A percentile compares a stretch with the other conserved stretches of the same genome.
Evolutionary conservation across 2,329 filamentous ascomycete genomes (phyloP).

Genomic region (Rutstroemia sydowiana): DNA sequence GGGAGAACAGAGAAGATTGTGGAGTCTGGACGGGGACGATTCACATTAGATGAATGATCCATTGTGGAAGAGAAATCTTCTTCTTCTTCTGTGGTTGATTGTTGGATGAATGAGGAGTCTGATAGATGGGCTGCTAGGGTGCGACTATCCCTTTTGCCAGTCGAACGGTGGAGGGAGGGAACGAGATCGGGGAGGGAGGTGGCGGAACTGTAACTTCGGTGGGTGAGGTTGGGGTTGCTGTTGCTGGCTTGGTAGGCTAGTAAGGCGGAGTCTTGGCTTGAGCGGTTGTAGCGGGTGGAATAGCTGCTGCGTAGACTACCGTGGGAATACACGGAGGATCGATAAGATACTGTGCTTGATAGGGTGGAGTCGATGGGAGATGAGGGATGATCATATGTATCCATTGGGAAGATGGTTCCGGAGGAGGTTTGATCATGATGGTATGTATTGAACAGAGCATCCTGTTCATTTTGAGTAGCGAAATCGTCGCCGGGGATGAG

Average conservation of each 20-base stretch:
- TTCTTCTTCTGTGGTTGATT: constrained; percentile 9
- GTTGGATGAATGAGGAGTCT: constrained; percentile 11
- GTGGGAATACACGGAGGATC: constrained; percentile 25
- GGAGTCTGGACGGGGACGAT: too few relatives aligned
- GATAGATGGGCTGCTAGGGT: background rate
- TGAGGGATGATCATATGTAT: constrained; percentile 17
- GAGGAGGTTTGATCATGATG: constrained; percentile 17
- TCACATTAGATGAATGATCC: too few relatives aligned
- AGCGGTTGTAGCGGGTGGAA: constrained; percentile 17
- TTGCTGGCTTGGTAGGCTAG: constrained; percentile 15
- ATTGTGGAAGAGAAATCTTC: too few relatives aligned
- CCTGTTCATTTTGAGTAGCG: constrained; percentile 43
- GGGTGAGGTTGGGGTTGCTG: constrained; percentile 16
- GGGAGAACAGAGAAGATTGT: too few relatives aligned
- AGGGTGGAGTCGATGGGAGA: constrained; percentile 27
- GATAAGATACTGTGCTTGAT: constrained; percentile 27
- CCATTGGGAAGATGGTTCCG: constrained; percentile 20
- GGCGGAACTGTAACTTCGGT: constrained; percentile 24
- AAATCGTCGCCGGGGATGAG: constrained; percentile 51
- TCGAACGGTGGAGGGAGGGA: constrained; percentile 18
- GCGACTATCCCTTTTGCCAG: constrained; percentile 13
- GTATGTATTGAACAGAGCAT: constrained; percentile 25
- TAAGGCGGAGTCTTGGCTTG: constrained; percentile 26
- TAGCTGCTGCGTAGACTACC: constrained; percentile 25
- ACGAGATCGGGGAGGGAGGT: constrained; percentile 30